Base-by-base conservation (phyloP, 1,139 yeast species). In the Yamadazyma kanchanaburiensis region DNA sequence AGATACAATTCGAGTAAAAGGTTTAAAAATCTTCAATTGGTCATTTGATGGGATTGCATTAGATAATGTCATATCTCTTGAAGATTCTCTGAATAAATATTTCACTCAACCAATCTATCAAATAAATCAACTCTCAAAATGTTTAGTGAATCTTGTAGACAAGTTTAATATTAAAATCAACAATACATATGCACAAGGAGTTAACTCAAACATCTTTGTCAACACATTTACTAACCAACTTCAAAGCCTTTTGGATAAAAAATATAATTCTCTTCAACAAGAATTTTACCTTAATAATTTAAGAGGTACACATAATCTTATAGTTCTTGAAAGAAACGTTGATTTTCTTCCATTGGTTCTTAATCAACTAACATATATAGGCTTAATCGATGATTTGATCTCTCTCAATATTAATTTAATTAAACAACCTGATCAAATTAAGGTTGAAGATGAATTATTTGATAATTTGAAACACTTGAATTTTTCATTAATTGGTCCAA, bases 351-450 rank as follows among this genome's bases (percentile, higher is more conserved):
- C 95, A 0, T 80, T 88, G 2, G 49, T 86, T 10, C 59, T 87
- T 38, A 77, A 80, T 21, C 96, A 91, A 47, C 59, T 88, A 43
- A 84, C 87, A 2, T 91, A 89, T 50, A 70, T 76, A 21, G 98
- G 98, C 0, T 62, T 91, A 10, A 64, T 88, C 14, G 89, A 86
- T 50, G 96, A 88, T 48, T 55, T 79, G 15, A 68, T 78, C 44
- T 75, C 72, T 4, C 59, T 77, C 5, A 62, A 73, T 3, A 56
- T 78, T 17, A 73, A 75, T 30, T 60, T 68, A 25, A 63, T 75
- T 7, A 58, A 62, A 16, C 59, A 65, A 3, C 43, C 53, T 6
- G 43, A 55, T 6, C 60, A 47, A 6, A 27, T 38, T 14, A 46
- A 45, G 23, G 24, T 49, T 2, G 39, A 48, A 38, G 58, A 69